Percentiles rank a stretch among this genome's conserved stretches.
These are phyloP conservation scores for Chaetomium sp. DNA, from an alignment of 2,329 filamentous ascomycete species.

Conservation along the genomic window DNA sequence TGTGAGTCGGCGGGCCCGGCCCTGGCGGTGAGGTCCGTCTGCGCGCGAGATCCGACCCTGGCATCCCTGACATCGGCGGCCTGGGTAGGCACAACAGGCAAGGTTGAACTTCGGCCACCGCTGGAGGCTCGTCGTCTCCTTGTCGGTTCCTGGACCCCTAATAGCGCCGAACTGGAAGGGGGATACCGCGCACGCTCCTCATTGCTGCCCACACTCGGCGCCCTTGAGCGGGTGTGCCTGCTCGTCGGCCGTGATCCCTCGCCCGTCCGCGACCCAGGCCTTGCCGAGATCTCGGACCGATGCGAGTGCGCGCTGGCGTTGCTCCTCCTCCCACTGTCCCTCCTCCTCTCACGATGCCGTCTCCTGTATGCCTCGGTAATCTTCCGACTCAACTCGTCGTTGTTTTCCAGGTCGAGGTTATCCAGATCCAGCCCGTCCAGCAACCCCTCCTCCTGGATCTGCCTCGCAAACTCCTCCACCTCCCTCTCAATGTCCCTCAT, in stretches of 20 bases:
- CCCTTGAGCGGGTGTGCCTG: conserved; percentile 49
- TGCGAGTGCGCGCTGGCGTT: conserved; percentile 46
- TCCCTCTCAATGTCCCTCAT: conserved; percentile 81
- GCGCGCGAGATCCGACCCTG: conserved; percentile 59
- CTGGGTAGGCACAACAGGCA: conserved; percentile 48
- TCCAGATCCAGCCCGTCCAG: conserved; percentile 87
- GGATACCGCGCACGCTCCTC: conserved; percentile 56
- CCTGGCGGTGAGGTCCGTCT: conserved; percentile 61
- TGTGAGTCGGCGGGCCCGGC: conserved; percentile 45
- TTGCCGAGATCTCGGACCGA: conserved; percentile 38
- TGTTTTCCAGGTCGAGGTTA: conserved; percentile 78
- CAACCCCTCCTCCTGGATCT: conserved; percentile 69
- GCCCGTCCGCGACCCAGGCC: conserved; percentile 36
- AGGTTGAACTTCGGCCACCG: conserved; percentile 56
- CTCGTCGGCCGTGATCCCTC: conserved; percentile 36
- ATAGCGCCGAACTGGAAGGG: conserved; percentile 50
- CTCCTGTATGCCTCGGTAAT: conserved; percentile 87
- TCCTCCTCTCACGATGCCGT: conserved; percentile 67
- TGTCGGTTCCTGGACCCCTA: conserved; percentile 52
- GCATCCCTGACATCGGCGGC: too few species aligned
- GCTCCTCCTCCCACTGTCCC: conserved; percentile 50
- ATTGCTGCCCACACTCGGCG: conserved; percentile 48
- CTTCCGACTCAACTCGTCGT: conserved; percentile 86
- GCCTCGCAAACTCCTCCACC: conserved; percentile 85
- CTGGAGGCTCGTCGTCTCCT: conserved; percentile 57